Percentiles rank a stretch among this genome's conserved stretches.
These are phyloP conservation scores for Grigorovia humatica DNA, from an alignment of 805 yeast genomes.

Conservation along the genomic window DNA sequence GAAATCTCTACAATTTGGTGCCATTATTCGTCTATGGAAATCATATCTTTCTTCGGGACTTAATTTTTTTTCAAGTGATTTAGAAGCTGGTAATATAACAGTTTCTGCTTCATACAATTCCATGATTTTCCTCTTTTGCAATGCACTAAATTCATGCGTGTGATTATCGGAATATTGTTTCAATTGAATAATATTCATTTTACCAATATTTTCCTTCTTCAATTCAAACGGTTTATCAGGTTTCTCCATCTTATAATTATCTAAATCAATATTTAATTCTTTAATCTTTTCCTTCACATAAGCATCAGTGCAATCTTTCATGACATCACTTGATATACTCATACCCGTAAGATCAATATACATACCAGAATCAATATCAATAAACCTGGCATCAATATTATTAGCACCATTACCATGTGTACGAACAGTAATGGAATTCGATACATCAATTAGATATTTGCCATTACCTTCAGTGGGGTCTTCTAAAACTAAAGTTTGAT, in stretches of 20 bases:
- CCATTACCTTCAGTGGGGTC: conserved; percentile 43
- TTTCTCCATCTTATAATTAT: not conserved
- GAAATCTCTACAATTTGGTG: conserved; percentile 48
- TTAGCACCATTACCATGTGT: conserved; percentile 47
- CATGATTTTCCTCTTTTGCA: conserved; percentile 5
- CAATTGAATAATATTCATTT: conserved; percentile 5
- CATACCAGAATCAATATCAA: conserved; percentile 58
- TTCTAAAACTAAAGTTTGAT: conserved; percentile 39
- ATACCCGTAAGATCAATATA: conserved; percentile 66
- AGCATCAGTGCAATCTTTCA: conserved; percentile 1
- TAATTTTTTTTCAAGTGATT: conserved; percentile 11
- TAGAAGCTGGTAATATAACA: not conserved
- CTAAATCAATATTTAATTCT: not conserved
- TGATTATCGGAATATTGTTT: conserved; percentile 7
- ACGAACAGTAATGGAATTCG: conserved; percentile 44
- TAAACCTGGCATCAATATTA: conserved; percentile 62
- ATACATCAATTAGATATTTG: conserved; percentile 41
- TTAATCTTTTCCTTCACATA: not conserved
- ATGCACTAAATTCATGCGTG: conserved; percentile 6
- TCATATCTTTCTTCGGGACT: conserved; percentile 27
- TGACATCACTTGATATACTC: conserved; percentile 32
- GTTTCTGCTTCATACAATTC: conserved; percentile 7
- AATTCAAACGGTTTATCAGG: not conserved
- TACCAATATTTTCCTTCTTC: not conserved
- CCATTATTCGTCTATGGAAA: conserved; percentile 22